Percentiles rank a stretch among this genome's conserved stretches.
phyloP scores from a whole-genome alignment of 495 filamentous ascomycete species.

The Friedmanniomyces endolithicus region DNA sequence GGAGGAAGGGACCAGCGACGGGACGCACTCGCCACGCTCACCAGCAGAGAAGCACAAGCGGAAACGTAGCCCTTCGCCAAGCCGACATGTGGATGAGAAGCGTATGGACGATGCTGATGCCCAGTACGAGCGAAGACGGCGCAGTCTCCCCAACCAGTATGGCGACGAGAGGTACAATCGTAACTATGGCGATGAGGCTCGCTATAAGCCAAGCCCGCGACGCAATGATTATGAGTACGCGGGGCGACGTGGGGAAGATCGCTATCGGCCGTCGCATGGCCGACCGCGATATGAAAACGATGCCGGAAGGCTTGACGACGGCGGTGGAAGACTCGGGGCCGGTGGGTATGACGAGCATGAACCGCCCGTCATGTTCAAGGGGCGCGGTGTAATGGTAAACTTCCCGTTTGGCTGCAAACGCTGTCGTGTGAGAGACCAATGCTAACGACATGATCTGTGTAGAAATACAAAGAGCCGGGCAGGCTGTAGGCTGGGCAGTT shows the following conservation, averaged over 20 bases:
- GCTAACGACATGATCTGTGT: neutral
- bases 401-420: neutral
- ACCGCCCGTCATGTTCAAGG: conserved; percentile 33
- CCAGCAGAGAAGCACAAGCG: conserved; percentile 18
- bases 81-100: conserved; percentile 7
- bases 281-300: neutral
- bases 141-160: conserved; percentile 20
- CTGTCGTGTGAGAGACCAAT: no score
- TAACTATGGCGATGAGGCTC: conserved; percentile 4
- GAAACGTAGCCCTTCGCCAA: conserved; percentile 19
- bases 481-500: neutral
- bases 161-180: conserved; percentile 1
- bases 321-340: conserved; percentile 12
- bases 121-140: conserved; percentile 9
- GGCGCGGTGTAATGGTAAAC: conserved; percentile 31
- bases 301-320: conserved; percentile 2
- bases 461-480: conserved; percentile 28
- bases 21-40: conserved; percentile 6
- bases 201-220: conserved; percentile 14
- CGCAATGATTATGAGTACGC: conserved; percentile 1
- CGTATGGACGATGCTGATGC: neutral
- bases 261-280: conserved; percentile 3
- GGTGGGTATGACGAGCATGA: conserved; percentile 19
- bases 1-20: conserved; percentile 6
- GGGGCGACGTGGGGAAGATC: conserved; percentile 4